Evolutionary conservation across 2,329 filamentous ascomycete genomes (phyloP).

Genomic region (Spiromastix sp.): DNA sequence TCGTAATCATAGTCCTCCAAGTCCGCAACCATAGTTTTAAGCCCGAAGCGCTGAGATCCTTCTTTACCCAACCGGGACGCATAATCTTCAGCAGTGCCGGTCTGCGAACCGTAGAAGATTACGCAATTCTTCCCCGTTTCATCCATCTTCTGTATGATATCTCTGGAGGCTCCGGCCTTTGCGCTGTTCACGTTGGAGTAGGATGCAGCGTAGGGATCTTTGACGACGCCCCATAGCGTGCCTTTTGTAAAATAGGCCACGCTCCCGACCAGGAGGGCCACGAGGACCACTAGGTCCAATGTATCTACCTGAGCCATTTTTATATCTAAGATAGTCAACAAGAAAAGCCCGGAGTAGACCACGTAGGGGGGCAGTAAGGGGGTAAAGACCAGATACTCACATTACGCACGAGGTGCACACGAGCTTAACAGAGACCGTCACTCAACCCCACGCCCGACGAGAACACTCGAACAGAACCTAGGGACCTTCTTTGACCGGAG

Average conservation of each 20-base stretch:
- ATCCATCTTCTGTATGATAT: constrained; percentile 93
- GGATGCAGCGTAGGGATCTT: constrained; percentile 76
- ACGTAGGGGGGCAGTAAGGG: no score
- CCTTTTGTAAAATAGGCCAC: constrained; percentile 97
- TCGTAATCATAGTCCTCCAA: constrained; percentile 97
- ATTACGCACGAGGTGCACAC: no score
- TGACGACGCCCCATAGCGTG: constrained; percentile 78
- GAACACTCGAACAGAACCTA: no score
- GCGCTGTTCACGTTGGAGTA: constrained; percentile 51
- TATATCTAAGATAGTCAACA: no score
- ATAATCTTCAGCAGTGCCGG: constrained; percentile 96
- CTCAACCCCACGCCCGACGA: no score
- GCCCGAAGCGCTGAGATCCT: constrained; percentile 86
- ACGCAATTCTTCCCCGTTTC: constrained; percentile 95
- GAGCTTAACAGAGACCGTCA: no score
- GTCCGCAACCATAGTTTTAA: constrained; percentile 97
- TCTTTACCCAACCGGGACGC: constrained; percentile 94
- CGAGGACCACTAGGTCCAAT: constrained; percentile 85
- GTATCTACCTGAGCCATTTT: constrained; percentile 95
- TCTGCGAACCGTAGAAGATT: constrained; percentile 97
- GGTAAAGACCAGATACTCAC: no score
- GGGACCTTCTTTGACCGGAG: no score
- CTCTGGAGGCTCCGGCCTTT: constrained; percentile 74
- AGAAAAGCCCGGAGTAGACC: no score
- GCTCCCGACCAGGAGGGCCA: constrained; percentile 72